A percentile compares a stretch with the other conserved stretches of the same genome.
These are phyloP conservation scores for Penicillium expansum DNA, from an alignment of 2,329 filamentous ascomycete species.

Conservation along the genomic window DNA sequence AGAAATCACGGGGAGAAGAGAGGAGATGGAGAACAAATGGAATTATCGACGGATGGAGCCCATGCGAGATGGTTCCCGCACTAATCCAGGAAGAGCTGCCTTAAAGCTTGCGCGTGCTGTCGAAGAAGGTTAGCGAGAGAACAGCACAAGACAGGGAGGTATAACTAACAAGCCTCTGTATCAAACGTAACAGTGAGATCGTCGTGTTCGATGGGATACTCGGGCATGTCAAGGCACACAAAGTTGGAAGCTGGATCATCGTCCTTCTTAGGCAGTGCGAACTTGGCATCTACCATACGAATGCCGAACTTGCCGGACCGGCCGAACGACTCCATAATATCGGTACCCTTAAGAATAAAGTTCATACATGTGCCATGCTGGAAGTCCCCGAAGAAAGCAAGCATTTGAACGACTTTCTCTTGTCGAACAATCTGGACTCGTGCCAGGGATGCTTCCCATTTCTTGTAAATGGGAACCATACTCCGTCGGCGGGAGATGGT, in stretches of 20 bases:
- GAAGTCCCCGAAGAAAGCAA: constrained; percentile 88
- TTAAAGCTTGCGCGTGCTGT: constrained; percentile 42
- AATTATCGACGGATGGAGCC: constrained; percentile 41
- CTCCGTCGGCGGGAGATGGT: constrained; percentile 80
- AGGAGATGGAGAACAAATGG: background rate
- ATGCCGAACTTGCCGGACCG: constrained; percentile 67
- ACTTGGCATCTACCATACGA: constrained; percentile 85
- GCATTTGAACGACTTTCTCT: constrained; percentile 71
- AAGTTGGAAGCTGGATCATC: constrained; percentile 62
- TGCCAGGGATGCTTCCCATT: constrained; percentile 80
- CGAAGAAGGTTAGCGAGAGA: background rate
- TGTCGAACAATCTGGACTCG: constrained; percentile 77
- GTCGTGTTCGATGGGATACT: constrained; percentile 88
- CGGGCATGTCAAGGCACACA: constrained; percentile 80
- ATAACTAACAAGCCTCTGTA: constrained; percentile 65
- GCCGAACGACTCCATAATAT: constrained; percentile 70
- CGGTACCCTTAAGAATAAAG: constrained; percentile 79
- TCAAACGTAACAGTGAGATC: constrained; percentile 87
- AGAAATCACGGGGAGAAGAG: background rate
- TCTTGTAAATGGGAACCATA: constrained; percentile 91
- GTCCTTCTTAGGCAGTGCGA: constrained; percentile 67
- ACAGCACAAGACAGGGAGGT: background rate
- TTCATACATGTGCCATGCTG: constrained; percentile 85
- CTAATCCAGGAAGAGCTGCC: constrained; percentile 37
- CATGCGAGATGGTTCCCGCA: constrained; percentile 41